Evolutionary conservation across 495 filamentous ascomycete species (phyloP).

Genomic region (Hypoxylon fuscum): DNA sequence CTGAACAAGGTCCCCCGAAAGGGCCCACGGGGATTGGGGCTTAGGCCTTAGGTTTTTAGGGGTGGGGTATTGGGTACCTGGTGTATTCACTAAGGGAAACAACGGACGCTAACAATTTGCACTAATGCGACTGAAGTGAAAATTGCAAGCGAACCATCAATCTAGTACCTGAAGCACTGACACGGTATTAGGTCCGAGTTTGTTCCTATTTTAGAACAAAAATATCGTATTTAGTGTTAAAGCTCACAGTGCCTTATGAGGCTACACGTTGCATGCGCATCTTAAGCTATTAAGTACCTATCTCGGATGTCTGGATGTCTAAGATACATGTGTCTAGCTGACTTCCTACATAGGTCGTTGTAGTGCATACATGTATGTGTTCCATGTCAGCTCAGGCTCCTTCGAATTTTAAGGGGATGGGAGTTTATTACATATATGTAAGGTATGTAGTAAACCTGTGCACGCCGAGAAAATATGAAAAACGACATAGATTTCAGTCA

Average conservation of each 20-base stretch:
- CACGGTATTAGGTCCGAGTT: constrained; percentile 9
- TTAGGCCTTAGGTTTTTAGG: constrained; percentile 19
- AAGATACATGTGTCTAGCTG: neutral
- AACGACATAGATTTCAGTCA: too few relatives aligned
- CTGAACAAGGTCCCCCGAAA: constrained; percentile 9
- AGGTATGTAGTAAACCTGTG: too few relatives aligned
- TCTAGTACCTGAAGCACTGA: constrained; percentile 15
- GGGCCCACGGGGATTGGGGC: constrained; percentile 15
- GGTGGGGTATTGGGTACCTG: constrained; percentile 14
- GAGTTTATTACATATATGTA: too few relatives aligned
- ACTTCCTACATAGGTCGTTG: too few relatives aligned
- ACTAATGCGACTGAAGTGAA: constrained; percentile 18
- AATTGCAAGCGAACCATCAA: constrained; percentile 16
- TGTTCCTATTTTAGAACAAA: constrained; percentile 2
- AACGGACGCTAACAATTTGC: constrained; percentile 13
- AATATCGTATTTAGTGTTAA: constrained; percentile 10
- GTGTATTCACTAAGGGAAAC: constrained; percentile 12
- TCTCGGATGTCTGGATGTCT: neutral
- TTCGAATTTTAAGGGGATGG: constrained; percentile 13
- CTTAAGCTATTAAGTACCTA: constrained; percentile 10
- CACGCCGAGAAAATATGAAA: constrained; percentile 15
- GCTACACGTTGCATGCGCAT: constrained; percentile 3
- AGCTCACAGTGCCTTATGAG: neutral
- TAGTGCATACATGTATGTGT: too few relatives aligned
- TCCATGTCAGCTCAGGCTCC: constrained; percentile 23